Base-by-base conservation (phyloP, 345 rosid genomes). In the Lepidium aucheri region DNA sequence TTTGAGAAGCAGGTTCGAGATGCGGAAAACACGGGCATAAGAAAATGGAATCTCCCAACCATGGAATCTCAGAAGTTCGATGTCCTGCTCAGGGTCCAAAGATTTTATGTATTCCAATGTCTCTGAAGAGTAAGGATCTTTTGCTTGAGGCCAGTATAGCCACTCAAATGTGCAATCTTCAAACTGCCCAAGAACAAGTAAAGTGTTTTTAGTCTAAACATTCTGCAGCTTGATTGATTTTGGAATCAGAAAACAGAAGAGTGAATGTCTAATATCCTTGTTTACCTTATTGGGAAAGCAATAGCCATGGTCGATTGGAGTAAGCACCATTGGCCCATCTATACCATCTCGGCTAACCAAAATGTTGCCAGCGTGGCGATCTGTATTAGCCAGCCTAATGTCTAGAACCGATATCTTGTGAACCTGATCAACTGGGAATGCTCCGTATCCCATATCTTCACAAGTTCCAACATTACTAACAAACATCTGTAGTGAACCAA, bases 91-190 rank as follows among this genome's bases (percentile, higher is more conserved):
- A 1, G 87, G 72, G 62, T 91, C 83, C 70, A 91, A 78, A 1
- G 83, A 60, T 33, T 77, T 74, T 40, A 91, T 84, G 77, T 86
- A 86, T 45, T 84, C 77, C 60, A 86, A n/a, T 44, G 77, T 83
- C 22, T 76, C 80, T 5, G 77, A 54, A 17, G 91, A 82, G 74
- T 79, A 91, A 14, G 83, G 91, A 40, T 83, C 81, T 35, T 49
- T 82, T 60, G 96, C 88, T 84, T 91, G 96, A 28, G 96, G 94
- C 93, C 97, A 91, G 78, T 86, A 86, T 36, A 91, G 84, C 97
- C 97, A 88, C 18, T 91, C 97, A 26, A 91, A 91, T 67, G 96
- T 86, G 77, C 97, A 91, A 67, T 91, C 94, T 73, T 91, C 94
- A 44, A 86, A 91, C 98, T 91, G 83, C 65, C 39, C 5, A 33